These are phyloP conservation scores for Salix purpurea DNA, from an alignment of 345 rosid genomes.

Conservation along the genomic window DNA sequence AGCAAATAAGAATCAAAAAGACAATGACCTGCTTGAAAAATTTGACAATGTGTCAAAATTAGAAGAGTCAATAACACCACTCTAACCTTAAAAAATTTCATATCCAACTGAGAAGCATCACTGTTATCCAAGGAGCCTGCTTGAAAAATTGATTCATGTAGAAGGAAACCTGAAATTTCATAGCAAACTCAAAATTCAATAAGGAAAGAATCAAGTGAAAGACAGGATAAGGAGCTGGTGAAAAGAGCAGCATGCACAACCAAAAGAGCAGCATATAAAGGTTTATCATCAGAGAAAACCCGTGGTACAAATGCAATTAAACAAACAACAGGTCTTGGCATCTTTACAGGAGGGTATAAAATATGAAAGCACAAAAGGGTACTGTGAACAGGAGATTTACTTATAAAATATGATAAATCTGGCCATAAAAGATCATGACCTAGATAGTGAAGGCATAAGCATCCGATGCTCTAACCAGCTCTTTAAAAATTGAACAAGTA, in stretches of 20 bases:
- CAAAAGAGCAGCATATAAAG: neutral
- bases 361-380: neutral
- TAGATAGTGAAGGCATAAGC: conserved; percentile 45
- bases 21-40: too few species aligned
- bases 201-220: neutral
- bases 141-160: conserved; percentile 14
- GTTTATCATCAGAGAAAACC: neutral
- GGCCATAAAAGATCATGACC: conserved; percentile 49
- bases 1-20: neutral
- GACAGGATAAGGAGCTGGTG: neutral
- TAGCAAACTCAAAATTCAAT: neutral
- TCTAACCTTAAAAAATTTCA: conserved; percentile 34
- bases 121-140: conserved; percentile 15
- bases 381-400: neutral
- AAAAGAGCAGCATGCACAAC: neutral
- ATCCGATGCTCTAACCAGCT: conserved; percentile 51
- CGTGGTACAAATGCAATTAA: neutral
- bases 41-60: neutral
- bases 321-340: neutral
- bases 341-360: neutral
- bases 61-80: neutral
- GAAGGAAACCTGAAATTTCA: conserved; percentile 35
- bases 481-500: conserved; percentile 42
- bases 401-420: conserved; percentile 14
- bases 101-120: conserved; percentile 27